Percentiles rank a stretch among this genome's conserved stretches.
Conservation (phyloP, 352 stramenopile species). For the Globisporangium mamillatum region DNA sequence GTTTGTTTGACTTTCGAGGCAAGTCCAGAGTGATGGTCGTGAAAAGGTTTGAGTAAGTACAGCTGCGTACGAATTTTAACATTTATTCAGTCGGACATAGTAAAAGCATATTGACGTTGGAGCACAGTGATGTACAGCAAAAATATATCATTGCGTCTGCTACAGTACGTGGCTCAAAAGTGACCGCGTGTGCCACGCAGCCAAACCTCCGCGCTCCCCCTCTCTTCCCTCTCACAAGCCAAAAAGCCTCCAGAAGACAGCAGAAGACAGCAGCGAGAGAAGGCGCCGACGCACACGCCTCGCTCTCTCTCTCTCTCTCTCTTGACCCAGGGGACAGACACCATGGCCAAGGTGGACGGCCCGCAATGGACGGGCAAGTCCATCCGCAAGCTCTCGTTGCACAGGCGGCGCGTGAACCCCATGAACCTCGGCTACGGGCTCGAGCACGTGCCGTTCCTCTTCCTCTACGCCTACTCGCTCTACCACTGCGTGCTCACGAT, state of each 20-base stretch:
- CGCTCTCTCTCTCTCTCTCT: neutral
- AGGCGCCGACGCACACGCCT: neutral
- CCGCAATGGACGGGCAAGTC: constrained; percentile 70
- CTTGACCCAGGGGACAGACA: neutral
- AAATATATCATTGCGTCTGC: neutral
- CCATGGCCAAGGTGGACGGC: constrained; percentile 23
- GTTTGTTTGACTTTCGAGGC: neutral
- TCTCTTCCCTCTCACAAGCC: constrained; percentile 8
- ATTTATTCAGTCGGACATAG: neutral
- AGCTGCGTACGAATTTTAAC: neutral
- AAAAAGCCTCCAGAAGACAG: neutral
- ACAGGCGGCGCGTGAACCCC: constrained; percentile 52
- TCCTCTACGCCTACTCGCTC: constrained; percentile 68
- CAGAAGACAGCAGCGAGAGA: neutral
- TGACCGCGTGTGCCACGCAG: constrained; percentile 6
- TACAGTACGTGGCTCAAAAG: neutral
- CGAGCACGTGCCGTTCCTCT: constrained; percentile 66
- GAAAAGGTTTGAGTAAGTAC: neutral
- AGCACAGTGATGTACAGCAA: neutral
- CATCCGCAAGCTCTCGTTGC: constrained; percentile 64
- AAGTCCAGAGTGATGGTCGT: constrained; percentile 1
- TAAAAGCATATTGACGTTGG: neutral
- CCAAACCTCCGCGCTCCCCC: neutral
- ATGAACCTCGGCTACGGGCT: constrained; percentile 64
- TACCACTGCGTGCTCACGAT: constrained; percentile 65